Conservation (phyloP, 2,329 filamentous ascomycete species). For the Cadophora sp. region DNA sequence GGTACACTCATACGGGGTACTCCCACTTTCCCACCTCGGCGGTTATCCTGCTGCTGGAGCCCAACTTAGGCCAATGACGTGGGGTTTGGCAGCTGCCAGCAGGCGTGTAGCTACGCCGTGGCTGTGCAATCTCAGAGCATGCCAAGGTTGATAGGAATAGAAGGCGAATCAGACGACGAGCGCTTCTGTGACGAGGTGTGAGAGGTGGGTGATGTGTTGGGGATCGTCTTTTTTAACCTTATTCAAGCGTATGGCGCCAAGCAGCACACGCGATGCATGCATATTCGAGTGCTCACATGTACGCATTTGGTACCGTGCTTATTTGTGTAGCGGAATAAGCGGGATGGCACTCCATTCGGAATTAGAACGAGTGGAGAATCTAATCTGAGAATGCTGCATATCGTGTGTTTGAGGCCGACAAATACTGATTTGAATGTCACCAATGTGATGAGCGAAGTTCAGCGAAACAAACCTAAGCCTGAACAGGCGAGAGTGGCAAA, state of each 20-base stretch:
- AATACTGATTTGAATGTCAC: not conserved
- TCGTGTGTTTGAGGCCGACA: not conserved
- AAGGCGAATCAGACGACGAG: constrained; percentile 14
- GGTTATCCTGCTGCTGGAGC: constrained; percentile 16
- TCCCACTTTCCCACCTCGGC: constrained; percentile 20
- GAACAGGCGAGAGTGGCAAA: not conserved
- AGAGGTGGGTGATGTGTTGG: not conserved
- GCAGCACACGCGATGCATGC: constrained; percentile 4
- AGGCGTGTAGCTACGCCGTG: constrained; percentile 21
- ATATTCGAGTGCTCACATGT: not conserved
- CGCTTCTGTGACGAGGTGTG: constrained; percentile 11
- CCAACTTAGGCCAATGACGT: constrained; percentile 22
- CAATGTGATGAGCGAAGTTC: too few species aligned
- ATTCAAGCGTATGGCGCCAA: constrained; percentile 12
- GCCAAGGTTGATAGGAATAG: constrained; percentile 17
- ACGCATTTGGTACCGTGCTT: constrained; percentile 5
- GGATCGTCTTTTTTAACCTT: constrained; percentile 10
- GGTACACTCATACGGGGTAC: not conserved
- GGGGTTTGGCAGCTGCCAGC: not conserved
- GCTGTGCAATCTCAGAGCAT: constrained; percentile 18
- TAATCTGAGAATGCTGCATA: not conserved
- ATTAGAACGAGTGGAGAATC: not conserved
- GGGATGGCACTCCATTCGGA: not conserved
- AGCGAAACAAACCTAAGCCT: not conserved
- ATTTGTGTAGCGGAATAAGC: constrained; percentile 10